These are phyloP conservation scores for Monilinia aucupariae DNA, from an alignment of 2,329 filamentous ascomycete species.

Conservation along the genomic window DNA sequence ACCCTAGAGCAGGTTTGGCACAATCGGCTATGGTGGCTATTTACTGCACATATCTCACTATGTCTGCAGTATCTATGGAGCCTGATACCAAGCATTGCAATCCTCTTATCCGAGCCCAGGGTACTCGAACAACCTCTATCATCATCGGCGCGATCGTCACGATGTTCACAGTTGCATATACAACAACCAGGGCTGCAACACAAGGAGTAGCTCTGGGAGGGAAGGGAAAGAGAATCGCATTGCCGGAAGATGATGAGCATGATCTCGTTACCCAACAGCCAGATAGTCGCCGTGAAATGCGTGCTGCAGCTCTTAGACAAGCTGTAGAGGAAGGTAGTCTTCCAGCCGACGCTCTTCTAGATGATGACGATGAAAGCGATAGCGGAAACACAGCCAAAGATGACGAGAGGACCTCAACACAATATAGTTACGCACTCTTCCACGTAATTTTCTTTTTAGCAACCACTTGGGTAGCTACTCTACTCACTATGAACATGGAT, in stretches of 20 bases:
- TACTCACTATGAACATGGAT: slow-evolving; percentile 75
- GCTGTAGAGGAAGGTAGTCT: slow-evolving; percentile 90
- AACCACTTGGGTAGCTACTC: slow-evolving; percentile 89
- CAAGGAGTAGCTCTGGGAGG: slow-evolving; percentile 74
- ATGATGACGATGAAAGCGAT: slow-evolving; percentile 60
- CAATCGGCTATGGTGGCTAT: slow-evolving; percentile 95
- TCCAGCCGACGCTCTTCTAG: slow-evolving; percentile 80
- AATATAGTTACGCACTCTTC: slow-evolving; percentile 96
- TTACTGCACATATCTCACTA: slow-evolving; percentile 97
- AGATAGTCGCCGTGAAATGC: slow-evolving; percentile 75
- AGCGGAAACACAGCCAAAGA: slow-evolving; percentile 61
- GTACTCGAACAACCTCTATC: slow-evolving; percentile 83
- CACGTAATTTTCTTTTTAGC: slow-evolving; percentile 97
- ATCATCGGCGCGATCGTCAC: slow-evolving; percentile 92
- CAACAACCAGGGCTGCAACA: slow-evolving; percentile 90
- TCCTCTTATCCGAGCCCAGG: slow-evolving; percentile 77
- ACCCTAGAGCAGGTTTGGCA: slow-evolving; percentile 89
- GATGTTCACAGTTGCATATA: slow-evolving; percentile 95
- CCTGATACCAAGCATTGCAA: slow-evolving; percentile 94
- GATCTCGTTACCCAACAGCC: slow-evolving; percentile 85
- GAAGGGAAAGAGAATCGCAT: slow-evolving; percentile 54
- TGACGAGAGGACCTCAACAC: slow-evolving; percentile 81
- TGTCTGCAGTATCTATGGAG: slow-evolving; percentile 98
- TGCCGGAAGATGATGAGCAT: slow-evolving; percentile 72
- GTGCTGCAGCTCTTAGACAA: slow-evolving; percentile 80